phyloP scores from a whole-genome alignment of 768 basidiomycete genomes.

The Mycena chlorophos region DNA sequence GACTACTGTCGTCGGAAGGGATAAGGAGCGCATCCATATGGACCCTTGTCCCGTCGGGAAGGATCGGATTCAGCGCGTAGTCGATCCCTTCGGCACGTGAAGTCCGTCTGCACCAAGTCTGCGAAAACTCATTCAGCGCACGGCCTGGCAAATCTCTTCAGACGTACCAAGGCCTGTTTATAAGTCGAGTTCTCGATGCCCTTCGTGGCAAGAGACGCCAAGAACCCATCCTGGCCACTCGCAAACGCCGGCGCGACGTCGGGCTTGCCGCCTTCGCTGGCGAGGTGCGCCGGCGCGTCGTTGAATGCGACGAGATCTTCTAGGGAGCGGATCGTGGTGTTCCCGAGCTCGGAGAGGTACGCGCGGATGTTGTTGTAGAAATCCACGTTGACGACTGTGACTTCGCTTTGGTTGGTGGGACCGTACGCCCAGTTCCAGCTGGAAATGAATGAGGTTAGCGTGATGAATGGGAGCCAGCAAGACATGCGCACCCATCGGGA shows the following conservation, averaged over 20 bases:
- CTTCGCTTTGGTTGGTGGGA: conserved; percentile 18
- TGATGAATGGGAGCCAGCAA: background rate
- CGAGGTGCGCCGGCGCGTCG: conserved; percentile 14
- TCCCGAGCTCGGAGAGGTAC: conserved; percentile 21
- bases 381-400: conserved; percentile 21
- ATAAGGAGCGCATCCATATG: conserved; percentile 22
- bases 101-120: conserved; percentile 21
- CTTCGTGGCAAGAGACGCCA: conserved; percentile 16
- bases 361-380: conserved; percentile 21
- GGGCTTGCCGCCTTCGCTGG: conserved; percentile 17
- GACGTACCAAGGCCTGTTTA: conserved; percentile 17
- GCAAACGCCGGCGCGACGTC: conserved; percentile 19
- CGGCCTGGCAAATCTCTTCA: background rate
- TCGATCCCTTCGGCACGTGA: conserved; percentile 21
- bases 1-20: conserved; percentile 20
- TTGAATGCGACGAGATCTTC: conserved; percentile 23
- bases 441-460: background rate
- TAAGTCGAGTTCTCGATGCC: conserved; percentile 22
- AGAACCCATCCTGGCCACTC: conserved; percentile 20
- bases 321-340: conserved; percentile 20
- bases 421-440: conserved; percentile 22
- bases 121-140: background rate
- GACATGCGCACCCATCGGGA: conserved; percentile 12
- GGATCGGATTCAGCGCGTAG: conserved; percentile 20
- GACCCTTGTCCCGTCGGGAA: conserved; percentile 12